A percentile compares a stretch with the other conserved stretches of the same genome.
These are phyloP conservation scores for Monosporascus cannonballus DNA, from an alignment of 2,329 filamentous ascomycete species.

Conservation along the genomic window DNA sequence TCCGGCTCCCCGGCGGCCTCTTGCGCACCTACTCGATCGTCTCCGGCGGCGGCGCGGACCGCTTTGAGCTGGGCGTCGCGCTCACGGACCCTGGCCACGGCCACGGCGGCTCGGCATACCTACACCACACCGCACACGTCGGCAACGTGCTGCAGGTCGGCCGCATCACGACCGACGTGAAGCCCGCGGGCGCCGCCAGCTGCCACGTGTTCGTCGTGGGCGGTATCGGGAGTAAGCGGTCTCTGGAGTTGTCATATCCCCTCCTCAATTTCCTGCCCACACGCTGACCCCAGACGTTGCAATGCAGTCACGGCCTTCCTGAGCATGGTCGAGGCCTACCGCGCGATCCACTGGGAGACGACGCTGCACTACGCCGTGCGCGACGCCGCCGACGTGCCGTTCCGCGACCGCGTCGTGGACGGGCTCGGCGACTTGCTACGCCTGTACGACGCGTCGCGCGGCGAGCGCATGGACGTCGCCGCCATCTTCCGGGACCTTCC, in stretches of 20 bases:
- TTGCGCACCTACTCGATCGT: constrained; percentile 57
- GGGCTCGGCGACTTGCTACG: constrained; percentile 27
- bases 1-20: constrained; percentile 51
- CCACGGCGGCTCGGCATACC: constrained; percentile 54
- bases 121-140: constrained; percentile 42
- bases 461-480: constrained; percentile 46
- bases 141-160: constrained; percentile 47
- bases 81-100: constrained; percentile 48
- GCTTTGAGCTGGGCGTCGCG: constrained; percentile 53
- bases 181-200: constrained; percentile 39
- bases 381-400: constrained; percentile 48
- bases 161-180: constrained; percentile 43
- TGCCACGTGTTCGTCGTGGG: constrained; percentile 58
- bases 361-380: constrained; percentile 55
- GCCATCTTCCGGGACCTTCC: constrained; percentile 37
- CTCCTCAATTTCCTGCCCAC: no score
- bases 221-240: constrained; percentile 43
- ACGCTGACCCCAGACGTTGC: no score
- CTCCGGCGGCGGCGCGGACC: constrained; percentile 34
- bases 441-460: constrained; percentile 47
- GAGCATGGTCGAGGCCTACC: constrained; percentile 35
- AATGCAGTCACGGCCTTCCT: constrained; percentile 55
- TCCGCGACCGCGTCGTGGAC: constrained; percentile 36
- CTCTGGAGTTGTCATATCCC: no score
- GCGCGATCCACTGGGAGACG: constrained; percentile 41